Conservation (phyloP, 2,329 filamentous ascomycete genomes). For the Alternaria sp. region DNA sequence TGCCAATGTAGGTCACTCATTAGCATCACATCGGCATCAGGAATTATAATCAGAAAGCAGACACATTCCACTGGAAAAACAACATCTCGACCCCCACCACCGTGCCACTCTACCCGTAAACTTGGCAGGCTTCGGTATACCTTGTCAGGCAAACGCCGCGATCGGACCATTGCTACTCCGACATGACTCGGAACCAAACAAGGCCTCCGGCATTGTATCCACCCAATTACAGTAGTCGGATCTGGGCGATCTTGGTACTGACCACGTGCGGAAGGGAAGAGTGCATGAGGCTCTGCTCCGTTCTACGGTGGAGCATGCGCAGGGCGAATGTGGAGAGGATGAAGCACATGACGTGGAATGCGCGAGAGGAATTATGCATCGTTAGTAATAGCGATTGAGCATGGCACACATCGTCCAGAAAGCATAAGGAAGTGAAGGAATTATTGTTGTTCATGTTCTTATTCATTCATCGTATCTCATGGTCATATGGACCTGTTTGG, state of each 20-base stretch:
- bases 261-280: background rate
- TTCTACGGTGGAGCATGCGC: background rate
- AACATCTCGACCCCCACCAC: background rate
- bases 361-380: background rate
- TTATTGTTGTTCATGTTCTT: background rate
- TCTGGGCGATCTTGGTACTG: background rate
- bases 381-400: background rate
- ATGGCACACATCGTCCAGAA: background rate
- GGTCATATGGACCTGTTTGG: background rate
- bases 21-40: background rate
- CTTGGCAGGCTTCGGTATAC: background rate
- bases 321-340: background rate
- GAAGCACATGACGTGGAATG: background rate
- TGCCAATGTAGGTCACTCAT: background rate
- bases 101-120: background rate
- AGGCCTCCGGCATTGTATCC: background rate
- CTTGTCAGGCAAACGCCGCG: background rate
- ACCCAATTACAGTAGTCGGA: background rate
- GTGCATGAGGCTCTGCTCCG: background rate
- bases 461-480: conserved; percentile 1
- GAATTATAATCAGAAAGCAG: background rate
- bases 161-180: background rate
- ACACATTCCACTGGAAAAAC: background rate
- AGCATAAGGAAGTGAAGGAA: background rate
- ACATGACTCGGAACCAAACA: background rate